Conservation (phyloP, 148 eudicot genomes). For the Diospyros kaki region DNA sequence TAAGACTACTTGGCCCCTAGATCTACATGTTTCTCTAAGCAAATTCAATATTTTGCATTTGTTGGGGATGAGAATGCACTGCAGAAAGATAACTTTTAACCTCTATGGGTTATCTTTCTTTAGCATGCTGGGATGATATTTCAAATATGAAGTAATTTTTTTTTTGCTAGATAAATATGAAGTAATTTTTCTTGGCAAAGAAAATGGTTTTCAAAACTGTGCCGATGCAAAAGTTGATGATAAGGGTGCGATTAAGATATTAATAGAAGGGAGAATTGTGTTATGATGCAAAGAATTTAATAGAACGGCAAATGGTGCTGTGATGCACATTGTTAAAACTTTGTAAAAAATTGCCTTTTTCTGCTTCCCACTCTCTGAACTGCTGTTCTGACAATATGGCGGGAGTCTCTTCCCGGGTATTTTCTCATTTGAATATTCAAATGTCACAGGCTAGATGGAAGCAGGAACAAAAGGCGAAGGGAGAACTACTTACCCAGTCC, state of each 20-base stretch:
- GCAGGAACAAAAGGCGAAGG: slow-evolving; percentile 66
- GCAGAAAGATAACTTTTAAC: background rate
- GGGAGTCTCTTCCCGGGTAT: background rate
- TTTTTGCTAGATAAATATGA: too few relatives aligned
- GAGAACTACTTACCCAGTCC: slow-evolving; percentile 51
- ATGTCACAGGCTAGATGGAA: slow-evolving; percentile 69
- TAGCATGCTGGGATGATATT: background rate
- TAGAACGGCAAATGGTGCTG: background rate
- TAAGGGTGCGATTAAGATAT: background rate
- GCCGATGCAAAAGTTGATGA: background rate
- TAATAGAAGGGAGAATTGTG: background rate
- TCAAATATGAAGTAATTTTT: background rate
- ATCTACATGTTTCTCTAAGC: background rate
- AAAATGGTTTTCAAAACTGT: background rate
- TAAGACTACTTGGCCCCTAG: background rate
- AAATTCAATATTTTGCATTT: background rate
- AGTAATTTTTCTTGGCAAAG: background rate
- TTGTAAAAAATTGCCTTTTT: background rate
- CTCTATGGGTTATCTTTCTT: background rate
- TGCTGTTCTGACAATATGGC: background rate
- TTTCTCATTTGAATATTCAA: slow-evolving; percentile 15
- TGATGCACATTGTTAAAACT: too few relatives aligned
- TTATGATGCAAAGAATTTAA: too few relatives aligned
- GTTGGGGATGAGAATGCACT: background rate
- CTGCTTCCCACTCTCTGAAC: background rate